phyloP scores from a whole-genome alignment of 495 filamentous ascomycete genomes.

The Margaritispora aquatica region DNA sequence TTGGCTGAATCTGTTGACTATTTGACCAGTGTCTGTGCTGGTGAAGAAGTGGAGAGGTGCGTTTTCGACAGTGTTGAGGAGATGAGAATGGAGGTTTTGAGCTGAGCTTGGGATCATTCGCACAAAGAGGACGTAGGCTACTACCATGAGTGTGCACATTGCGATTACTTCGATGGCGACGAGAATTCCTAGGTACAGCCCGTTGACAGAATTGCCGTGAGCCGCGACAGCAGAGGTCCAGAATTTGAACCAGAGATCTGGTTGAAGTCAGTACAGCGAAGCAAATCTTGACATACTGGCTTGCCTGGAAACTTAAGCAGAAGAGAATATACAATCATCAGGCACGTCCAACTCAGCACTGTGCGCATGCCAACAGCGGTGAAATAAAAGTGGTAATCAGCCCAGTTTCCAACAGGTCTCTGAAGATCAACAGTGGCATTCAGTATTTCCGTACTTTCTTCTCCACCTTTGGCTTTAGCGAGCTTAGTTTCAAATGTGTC shows the following conservation, averaged over 20 bases:
- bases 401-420: conserved; percentile 8
- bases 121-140: conserved; percentile 12
- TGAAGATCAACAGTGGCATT: conserved; percentile 15
- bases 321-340: conserved; percentile 3
- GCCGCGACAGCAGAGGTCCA: conserved; percentile 16
- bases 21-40: conserved; percentile 23
- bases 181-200: conserved; percentile 22
- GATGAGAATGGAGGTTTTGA: conserved; percentile 19
- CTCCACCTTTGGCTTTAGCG: conserved; percentile 1
- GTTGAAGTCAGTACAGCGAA: too few species aligned
- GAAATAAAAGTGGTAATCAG: conserved; percentile 9
- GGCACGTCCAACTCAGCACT: conserved; percentile 1
- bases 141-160: conserved; percentile 9
- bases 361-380: conserved; percentile 1
- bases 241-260: conserved; percentile 11
- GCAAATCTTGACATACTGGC: not conserved
- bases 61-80: conserved; percentile 19
- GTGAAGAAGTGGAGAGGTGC: conserved; percentile 27
- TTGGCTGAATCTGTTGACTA: conserved; percentile 16
- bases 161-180: conserved; percentile 20
- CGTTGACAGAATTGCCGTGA: conserved; percentile 25
- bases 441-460: conserved; percentile 19
- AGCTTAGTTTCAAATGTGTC: not conserved
- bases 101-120: conserved; percentile 10
- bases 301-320: conserved; percentile 6